Evolutionary conservation across 192 early-diverging fungal species (phyloP).

Genomic region (Coemansia sp.): DNA sequence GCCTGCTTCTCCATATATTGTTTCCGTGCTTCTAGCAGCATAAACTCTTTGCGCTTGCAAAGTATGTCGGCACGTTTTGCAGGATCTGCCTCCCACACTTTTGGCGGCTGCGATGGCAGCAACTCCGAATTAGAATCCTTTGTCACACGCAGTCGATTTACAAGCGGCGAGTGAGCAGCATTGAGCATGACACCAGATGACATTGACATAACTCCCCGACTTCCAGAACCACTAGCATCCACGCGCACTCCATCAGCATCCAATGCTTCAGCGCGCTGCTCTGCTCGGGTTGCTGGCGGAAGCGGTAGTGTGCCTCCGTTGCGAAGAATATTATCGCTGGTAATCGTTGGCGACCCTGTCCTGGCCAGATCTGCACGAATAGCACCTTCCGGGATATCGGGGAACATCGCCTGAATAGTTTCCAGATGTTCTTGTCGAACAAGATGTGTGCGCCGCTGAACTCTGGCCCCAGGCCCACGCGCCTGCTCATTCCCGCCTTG

Average conservation of each 20-base stretch:
- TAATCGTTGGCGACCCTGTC: constrained; percentile 79
- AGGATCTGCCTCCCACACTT: constrained; percentile 44
- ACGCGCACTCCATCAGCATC: neutral
- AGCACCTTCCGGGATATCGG: constrained; percentile 71
- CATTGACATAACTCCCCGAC: neutral
- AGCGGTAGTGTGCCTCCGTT: constrained; percentile 54
- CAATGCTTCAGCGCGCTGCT: constrained; percentile 20
- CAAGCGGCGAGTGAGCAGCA: constrained; percentile 42
- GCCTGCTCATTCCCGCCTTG: constrained; percentile 39
- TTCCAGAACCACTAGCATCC: neutral
- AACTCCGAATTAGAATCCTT: constrained; percentile 19
- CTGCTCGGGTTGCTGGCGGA: constrained; percentile 27
- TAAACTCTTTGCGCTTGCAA: constrained; percentile 48
- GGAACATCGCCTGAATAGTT: constrained; percentile 79
- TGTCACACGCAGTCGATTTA: constrained; percentile 28
- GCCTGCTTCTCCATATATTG: constrained; percentile 37
- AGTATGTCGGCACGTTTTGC: constrained; percentile 36
- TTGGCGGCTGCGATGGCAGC: constrained; percentile 36
- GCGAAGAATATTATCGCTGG: constrained; percentile 76
- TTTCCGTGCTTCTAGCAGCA: constrained; percentile 51
- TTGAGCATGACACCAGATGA: constrained; percentile 36
- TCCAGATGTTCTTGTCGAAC: constrained; percentile 60
- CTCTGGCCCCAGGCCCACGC: constrained; percentile 11
- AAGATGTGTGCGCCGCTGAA: constrained; percentile 27
- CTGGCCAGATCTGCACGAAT: constrained; percentile 74